These are phyloP conservation scores for Linum trigynum DNA, from an alignment of 345 rosid species.

Conservation along the genomic window DNA sequence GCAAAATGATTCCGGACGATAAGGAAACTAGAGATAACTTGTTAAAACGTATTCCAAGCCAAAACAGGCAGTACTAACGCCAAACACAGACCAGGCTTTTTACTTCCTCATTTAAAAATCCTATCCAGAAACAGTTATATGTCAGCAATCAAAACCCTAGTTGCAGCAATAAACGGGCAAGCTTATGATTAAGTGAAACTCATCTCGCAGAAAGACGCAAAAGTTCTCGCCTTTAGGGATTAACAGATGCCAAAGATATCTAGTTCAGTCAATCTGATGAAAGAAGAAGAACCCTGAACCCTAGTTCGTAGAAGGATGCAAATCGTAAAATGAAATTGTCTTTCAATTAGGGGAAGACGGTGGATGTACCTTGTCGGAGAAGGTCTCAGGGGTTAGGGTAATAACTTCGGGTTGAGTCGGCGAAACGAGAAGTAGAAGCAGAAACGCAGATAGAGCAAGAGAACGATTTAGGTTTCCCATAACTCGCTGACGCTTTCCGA, in stretches of 20 bases:
- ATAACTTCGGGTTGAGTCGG: slow-evolving; percentile 57
- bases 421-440: slow-evolving; percentile 22
- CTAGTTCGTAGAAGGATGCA: background rate
- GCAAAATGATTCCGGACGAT: no score
- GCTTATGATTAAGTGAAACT: background rate
- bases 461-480: slow-evolving; percentile 17
- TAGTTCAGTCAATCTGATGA: background rate
- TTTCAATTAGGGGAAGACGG: background rate
- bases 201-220: background rate
- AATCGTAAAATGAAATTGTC: no score
- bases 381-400: slow-evolving; percentile 76
- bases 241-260: background rate
- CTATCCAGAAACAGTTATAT: background rate
- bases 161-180: background rate
- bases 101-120: background rate
- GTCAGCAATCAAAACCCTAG: background rate
- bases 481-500: slow-evolving; percentile 1
- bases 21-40: no score
- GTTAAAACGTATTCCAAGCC: no score
- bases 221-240: no score
- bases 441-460: slow-evolving; percentile 12
- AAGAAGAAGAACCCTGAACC: background rate
- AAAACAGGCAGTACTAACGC: no score
- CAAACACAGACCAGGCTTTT: no score
- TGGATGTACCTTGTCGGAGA: slow-evolving; percentile 73